Conservation (phyloP, 2,329 filamentous ascomycete species). For the Aspergillus sp. region DNA sequence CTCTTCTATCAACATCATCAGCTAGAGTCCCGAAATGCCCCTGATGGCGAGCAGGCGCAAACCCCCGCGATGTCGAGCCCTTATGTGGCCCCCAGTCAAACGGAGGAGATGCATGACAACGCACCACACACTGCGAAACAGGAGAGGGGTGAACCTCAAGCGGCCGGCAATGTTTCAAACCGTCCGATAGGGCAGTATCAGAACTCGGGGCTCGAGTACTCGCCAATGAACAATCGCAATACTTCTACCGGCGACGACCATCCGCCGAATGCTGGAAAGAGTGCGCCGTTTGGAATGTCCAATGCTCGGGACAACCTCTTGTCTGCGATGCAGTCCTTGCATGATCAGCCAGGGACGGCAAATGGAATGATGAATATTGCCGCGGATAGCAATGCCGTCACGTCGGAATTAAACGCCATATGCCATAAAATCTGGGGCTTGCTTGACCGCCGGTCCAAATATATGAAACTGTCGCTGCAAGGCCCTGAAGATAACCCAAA, state of each 20-base stretch:
- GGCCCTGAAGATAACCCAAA: slow-evolving; percentile 81
- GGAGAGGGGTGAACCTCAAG: background rate
- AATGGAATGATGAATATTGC: slow-evolving; percentile 63
- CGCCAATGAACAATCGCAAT: too few relatives aligned
- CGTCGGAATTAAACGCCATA: slow-evolving; percentile 78
- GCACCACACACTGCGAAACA: background rate
- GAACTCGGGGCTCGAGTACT: too few relatives aligned
- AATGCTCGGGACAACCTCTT: background rate
- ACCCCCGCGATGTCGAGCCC: slow-evolving; percentile 21
- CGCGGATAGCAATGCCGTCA: slow-evolving; percentile 74
- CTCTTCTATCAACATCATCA: slow-evolving; percentile 92
- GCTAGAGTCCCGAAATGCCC: slow-evolving; percentile 51
- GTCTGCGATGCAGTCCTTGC: slow-evolving; percentile 30
- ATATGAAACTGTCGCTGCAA: slow-evolving; percentile 82
- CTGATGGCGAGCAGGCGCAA: slow-evolving; percentile 29
- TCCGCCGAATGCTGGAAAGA: too few relatives aligned
- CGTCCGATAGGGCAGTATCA: background rate
- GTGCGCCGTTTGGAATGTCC: background rate
- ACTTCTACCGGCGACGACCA: too few relatives aligned
- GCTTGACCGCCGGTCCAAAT: slow-evolving; percentile 83
- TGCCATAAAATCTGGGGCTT: slow-evolving; percentile 88
- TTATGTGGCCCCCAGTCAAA: background rate
- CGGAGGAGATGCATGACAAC: slow-evolving; percentile 1
- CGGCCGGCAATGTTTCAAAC: background rate
- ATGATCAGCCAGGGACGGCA: slow-evolving; percentile 60